A percentile compares a stretch with the other conserved stretches of the same genome.
Conservation (phyloP, 2,329 filamentous ascomycete genomes). For the Talaromyces sp. region DNA sequence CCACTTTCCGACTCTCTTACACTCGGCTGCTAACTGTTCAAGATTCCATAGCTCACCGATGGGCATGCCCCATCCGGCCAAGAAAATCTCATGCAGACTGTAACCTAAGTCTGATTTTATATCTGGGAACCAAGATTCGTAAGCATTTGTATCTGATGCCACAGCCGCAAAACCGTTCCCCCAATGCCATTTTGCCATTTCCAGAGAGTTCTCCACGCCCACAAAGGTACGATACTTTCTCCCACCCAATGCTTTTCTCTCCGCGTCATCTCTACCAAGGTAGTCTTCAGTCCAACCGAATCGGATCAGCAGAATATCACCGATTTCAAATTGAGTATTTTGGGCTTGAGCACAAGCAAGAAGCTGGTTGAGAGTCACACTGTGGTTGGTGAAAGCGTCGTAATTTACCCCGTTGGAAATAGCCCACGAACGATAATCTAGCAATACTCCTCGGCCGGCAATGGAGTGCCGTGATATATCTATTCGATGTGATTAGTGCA, state of each 20-base stretch:
- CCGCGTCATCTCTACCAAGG: background rate
- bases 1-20: background rate
- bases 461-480: background rate
- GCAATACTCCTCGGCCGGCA: background rate
- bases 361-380: background rate
- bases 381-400: background rate
- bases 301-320: slow-evolving; percentile 1
- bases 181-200: slow-evolving; percentile 1
- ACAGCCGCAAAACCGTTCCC: background rate
- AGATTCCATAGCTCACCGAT: slow-evolving; percentile 3
- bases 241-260: background rate
- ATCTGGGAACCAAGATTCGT: background rate
- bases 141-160: background rate
- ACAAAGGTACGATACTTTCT: background rate
- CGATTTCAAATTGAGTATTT: background rate
- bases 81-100: background rate
- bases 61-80: slow-evolving; percentile 1
- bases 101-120: background rate
- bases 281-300: slow-evolving; percentile 1
- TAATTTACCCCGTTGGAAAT: background rate
- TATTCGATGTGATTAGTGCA: background rate
- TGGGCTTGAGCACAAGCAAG: background rate
- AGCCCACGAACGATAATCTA: background rate
- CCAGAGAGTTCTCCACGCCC: background rate
- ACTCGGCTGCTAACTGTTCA: background rate